phyloP scores from a whole-genome alignment of 805 yeast species.

The Vanderwaltozyma yarrowii region DNA sequence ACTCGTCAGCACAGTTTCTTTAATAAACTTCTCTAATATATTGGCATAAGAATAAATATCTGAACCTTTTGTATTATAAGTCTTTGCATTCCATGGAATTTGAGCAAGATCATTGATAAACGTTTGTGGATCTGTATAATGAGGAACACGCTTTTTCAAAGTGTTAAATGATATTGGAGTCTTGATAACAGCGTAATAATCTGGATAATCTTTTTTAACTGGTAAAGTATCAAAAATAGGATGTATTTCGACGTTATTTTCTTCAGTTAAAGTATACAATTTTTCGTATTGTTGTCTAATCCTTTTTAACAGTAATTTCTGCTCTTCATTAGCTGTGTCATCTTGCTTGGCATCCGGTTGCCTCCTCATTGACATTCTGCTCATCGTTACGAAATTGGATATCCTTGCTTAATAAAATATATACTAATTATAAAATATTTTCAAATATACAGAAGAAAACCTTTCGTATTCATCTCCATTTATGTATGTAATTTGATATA shows the following conservation, averaged over 20 bases:
- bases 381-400: neutral
- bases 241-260: conserved; percentile 19
- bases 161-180: conserved; percentile 77
- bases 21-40: conserved; percentile 34
- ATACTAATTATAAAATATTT: too few species aligned
- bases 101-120: conserved; percentile 73
- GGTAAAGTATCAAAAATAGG: conserved; percentile 42
- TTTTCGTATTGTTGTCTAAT: conserved; percentile 14
- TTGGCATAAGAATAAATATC: conserved; percentile 58
- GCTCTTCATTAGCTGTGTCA: conserved; percentile 3
- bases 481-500: too few species aligned
- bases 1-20: conserved; percentile 28
- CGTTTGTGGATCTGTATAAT: conserved; percentile 52
- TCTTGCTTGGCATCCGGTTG: conserved; percentile 4
- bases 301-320: conserved; percentile 1
- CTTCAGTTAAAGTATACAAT: conserved; percentile 20
- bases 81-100: conserved; percentile 83
- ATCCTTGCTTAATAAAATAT: too few species aligned
- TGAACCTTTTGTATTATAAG: conserved; percentile 65
- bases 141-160: conserved; percentile 49
- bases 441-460: too few species aligned
- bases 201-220: conserved; percentile 52
- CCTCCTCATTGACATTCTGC: neutral
- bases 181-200: conserved; percentile 68
- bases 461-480: too few species aligned